Conservation (phyloP, 768 basidiomycete genomes). For the Phylloporus arenicola region DNA sequence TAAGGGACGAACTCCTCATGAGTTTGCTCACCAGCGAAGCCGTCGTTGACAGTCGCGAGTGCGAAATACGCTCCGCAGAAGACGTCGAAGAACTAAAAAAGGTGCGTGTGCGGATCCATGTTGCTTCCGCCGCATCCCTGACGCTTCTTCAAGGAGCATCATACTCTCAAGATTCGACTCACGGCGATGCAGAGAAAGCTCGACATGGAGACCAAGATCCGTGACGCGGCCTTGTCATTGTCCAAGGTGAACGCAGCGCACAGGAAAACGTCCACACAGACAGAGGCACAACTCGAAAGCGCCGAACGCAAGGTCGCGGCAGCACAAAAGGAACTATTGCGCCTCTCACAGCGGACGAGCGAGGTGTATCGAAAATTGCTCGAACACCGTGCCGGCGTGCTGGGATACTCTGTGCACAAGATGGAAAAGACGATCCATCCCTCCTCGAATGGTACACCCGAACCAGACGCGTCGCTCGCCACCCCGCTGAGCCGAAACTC, state of each 20-base stretch:
- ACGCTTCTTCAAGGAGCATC: slow-evolving; percentile 55
- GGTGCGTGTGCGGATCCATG: slow-evolving; percentile 32
- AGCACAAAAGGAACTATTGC: slow-evolving; percentile 67
- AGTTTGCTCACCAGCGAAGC: slow-evolving; percentile 92
- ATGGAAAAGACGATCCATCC: slow-evolving; percentile 53
- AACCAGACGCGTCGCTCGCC: slow-evolving; percentile 44
- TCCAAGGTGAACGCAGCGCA: slow-evolving; percentile 57
- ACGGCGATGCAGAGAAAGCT: slow-evolving; percentile 69
- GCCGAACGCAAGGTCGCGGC: slow-evolving; percentile 69
- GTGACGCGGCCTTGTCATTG: slow-evolving; percentile 77
- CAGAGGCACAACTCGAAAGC: slow-evolving; percentile 63
- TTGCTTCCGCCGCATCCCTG: slow-evolving; percentile 17
- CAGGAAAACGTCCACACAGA: slow-evolving; percentile 57
- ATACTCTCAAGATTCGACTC: slow-evolving; percentile 59
- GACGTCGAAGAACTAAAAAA: slow-evolving; percentile 69
- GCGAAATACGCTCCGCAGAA: slow-evolving; percentile 69
- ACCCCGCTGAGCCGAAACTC: slow-evolving; percentile 49
- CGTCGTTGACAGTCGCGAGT: slow-evolving; percentile 83
- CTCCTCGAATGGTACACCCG: slow-evolving; percentile 26
- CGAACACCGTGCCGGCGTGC: slow-evolving; percentile 79
- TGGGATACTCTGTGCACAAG: slow-evolving; percentile 62
- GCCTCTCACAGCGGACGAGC: slow-evolving; percentile 56
- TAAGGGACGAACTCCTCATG: slow-evolving; percentile 80
- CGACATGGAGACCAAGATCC: slow-evolving; percentile 77
- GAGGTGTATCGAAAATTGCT: slow-evolving; percentile 62